Evolutionary conservation across 371 early-diverging fungal genomes (phyloP).

Genomic region (Haplosporangium sp.): DNA sequence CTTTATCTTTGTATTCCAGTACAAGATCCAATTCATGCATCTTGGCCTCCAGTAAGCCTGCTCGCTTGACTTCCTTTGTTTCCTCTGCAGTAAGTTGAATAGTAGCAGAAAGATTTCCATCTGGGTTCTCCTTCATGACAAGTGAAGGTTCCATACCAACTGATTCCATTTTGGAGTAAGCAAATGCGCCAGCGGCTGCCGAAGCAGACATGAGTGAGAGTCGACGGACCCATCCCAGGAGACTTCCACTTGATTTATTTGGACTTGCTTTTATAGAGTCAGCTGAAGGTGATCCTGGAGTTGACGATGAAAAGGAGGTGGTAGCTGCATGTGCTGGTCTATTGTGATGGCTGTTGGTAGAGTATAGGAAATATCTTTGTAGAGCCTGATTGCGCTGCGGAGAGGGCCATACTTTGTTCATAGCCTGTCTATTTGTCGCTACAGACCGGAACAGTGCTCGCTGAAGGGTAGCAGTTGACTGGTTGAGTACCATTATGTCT

Average conservation of each 20-base stretch:
- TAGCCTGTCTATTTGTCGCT: not conserved
- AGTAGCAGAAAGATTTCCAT: slow-evolving; percentile 15
- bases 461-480: slow-evolving; percentile 5
- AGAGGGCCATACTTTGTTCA: not conserved
- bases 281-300: slow-evolving; percentile 7
- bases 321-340: not conserved
- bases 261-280: slow-evolving; percentile 3
- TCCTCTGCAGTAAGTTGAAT: slow-evolving; percentile 8
- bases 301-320: not conserved
- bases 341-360: slow-evolving; percentile 16
- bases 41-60: slow-evolving; percentile 30
- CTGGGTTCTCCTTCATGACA: slow-evolving; percentile 32
- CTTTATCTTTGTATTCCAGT: slow-evolving; percentile 36
- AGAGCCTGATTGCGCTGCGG: not conserved
- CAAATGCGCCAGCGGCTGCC: slow-evolving; percentile 46
- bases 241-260: not conserved
- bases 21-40: slow-evolving; percentile 36
- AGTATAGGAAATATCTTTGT: slow-evolving; percentile 19
- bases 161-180: slow-evolving; percentile 39
- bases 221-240: slow-evolving; percentile 26
- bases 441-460: not conserved
- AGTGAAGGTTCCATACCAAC: slow-evolving; percentile 33
- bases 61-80: slow-evolving; percentile 35
- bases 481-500: not conserved
- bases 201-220: slow-evolving; percentile 41